Percentiles rank a stretch among this genome's conserved stretches.
Conservation (phyloP, 495 filamentous ascomycete species). For the Penicillium fimorum region DNA sequence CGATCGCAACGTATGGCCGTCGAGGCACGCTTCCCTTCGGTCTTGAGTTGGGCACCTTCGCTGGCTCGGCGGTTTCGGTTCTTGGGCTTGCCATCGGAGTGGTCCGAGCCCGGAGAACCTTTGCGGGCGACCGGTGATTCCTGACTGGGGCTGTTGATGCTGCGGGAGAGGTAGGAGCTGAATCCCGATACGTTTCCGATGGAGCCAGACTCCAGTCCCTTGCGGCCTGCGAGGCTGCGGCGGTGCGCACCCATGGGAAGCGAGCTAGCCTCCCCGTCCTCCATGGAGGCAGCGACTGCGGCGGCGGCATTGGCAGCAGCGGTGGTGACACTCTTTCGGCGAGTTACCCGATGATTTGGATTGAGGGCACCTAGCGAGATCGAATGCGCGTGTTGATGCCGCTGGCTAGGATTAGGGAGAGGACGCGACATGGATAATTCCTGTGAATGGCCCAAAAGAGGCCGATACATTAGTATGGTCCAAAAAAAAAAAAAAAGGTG, state of each 20-base stretch:
- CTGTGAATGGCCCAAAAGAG: conserved; percentile 22
- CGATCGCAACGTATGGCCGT: conserved; percentile 93
- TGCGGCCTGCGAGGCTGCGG: conserved; percentile 47
- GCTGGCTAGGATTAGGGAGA: conserved; percentile 52
- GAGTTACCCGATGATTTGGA: conserved; percentile 78
- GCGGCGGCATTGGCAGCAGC: conserved; percentile 72
- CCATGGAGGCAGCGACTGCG: conserved; percentile 70
- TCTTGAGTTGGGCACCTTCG: conserved; percentile 80
- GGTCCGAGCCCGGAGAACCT: conserved; percentile 44
- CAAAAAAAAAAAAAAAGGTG: background rate
- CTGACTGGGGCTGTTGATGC: conserved; percentile 54
- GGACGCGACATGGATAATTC: conserved; percentile 50
- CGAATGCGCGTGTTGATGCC: conserved; percentile 74
- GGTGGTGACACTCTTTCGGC: conserved; percentile 89
- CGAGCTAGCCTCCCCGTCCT: conserved; percentile 46
- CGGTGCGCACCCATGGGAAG: conserved; percentile 42
- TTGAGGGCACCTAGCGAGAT: conserved; percentile 77
- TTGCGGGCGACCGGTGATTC: conserved; percentile 52
- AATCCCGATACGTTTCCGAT: conserved; percentile 38
- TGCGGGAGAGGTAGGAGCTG: conserved; percentile 44
- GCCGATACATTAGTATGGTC: conserved; percentile 22
- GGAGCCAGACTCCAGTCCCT: conserved; percentile 46
- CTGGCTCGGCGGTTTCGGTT: conserved; percentile 76
- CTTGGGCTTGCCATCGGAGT: conserved; percentile 56
- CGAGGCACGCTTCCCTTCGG: conserved; percentile 70